Percentiles rank a stretch among this genome's conserved stretches.
Conservation (phyloP, 2,329 filamentous ascomycete species). For the Trichoderma hamatum region DNA sequence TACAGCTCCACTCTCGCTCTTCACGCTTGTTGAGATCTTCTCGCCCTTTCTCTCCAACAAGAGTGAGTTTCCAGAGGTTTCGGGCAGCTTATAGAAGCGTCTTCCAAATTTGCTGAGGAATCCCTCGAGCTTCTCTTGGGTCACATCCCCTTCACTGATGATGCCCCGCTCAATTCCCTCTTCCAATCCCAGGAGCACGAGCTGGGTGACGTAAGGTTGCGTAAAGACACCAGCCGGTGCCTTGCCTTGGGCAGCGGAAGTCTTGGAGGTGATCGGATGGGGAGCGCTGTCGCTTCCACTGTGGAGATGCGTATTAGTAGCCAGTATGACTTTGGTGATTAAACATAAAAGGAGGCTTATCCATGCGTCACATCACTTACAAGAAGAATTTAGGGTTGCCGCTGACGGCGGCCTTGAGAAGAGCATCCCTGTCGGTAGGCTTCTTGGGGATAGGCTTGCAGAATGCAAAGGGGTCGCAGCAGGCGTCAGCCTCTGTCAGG, state of each 20-base stretch:
- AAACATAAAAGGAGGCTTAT: background rate
- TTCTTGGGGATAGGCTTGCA: conserved; percentile 78
- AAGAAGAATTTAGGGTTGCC: conserved; percentile 73
- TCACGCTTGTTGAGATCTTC: conserved; percentile 45
- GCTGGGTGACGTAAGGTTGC: conserved; percentile 69
- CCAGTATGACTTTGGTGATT: too few relatives aligned
- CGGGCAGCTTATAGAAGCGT: conserved; percentile 54
- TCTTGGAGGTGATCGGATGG: conserved; percentile 64
- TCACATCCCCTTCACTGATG: conserved; percentile 55
- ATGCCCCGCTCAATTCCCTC: conserved; percentile 60
- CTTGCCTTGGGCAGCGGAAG: conserved; percentile 47
- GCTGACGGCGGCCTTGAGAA: conserved; percentile 65
- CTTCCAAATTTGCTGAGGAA: conserved; percentile 59
- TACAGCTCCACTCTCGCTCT: conserved; percentile 42
- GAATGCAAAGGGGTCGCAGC: conserved; percentile 64
- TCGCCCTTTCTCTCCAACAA: conserved; percentile 47
- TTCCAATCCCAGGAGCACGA: conserved; percentile 65
- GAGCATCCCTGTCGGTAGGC: conserved; percentile 70
- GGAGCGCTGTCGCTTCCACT: conserved; percentile 65
- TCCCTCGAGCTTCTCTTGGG: conserved; percentile 55
- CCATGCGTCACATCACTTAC: conserved; percentile 46
- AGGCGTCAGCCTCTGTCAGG: conserved; percentile 72
- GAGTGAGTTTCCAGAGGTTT: conserved; percentile 37
- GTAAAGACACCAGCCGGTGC: conserved; percentile 79
- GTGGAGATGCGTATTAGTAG: background rate